These are phyloP conservation scores for Serendipita sp. DNA, from an alignment of 768 basidiomycete genomes.

Conservation along the genomic window DNA sequence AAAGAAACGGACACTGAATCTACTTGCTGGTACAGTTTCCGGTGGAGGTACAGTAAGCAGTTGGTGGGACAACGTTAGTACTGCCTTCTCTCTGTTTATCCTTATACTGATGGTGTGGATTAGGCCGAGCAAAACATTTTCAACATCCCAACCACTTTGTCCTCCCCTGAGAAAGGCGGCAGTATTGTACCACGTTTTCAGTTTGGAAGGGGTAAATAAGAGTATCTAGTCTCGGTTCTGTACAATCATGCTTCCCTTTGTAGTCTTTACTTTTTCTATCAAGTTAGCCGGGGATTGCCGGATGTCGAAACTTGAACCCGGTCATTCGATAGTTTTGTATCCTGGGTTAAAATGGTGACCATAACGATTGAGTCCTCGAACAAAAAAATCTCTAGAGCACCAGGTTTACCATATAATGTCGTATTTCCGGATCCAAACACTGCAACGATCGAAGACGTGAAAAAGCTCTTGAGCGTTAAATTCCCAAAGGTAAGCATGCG, in stretches of 20 bases:
- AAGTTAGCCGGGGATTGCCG: not conserved
- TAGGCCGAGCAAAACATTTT: not conserved
- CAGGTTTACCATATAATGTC: not conserved
- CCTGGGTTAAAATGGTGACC: not conserved
- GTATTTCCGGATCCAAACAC: not conserved
- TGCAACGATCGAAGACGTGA: constrained; percentile 3
- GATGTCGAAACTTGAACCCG: not conserved
- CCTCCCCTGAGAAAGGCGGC: not conserved
- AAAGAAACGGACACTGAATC: not conserved
- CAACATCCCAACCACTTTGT: not conserved
- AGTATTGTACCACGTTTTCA: not conserved
- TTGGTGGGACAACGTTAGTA: not conserved
- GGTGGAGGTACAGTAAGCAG: not conserved
- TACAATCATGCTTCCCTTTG: not conserved
- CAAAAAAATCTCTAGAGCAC: not conserved
- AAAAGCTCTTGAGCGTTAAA: constrained; percentile 2
- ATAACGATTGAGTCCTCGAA: not conserved
- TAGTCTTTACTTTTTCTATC: not conserved
- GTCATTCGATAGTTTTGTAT: not conserved
- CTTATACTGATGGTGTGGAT: not conserved
- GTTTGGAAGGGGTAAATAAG: not conserved
- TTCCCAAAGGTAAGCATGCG: not conserved
- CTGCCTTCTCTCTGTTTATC: not conserved
- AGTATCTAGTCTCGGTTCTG: not conserved
- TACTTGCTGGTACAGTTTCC: not conserved